Evolutionary conservation across 192 early-diverging fungal genomes (phyloP).

Genomic region (Umbelopsis vinacea): DNA sequence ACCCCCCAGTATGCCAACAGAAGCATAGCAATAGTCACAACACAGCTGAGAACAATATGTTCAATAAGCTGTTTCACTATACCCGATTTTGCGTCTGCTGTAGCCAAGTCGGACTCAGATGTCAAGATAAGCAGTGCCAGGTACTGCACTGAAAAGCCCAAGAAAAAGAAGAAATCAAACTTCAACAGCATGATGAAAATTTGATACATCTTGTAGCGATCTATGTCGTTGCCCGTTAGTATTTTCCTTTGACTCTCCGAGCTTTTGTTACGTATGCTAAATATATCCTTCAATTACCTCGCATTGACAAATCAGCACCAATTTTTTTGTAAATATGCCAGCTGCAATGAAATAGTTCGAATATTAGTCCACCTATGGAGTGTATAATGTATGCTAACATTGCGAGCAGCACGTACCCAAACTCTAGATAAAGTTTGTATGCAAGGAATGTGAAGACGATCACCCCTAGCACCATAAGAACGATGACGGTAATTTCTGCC

Average conservation of each 20-base stretch:
- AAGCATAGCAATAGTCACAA: constrained; percentile 52
- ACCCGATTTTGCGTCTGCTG: constrained; percentile 23
- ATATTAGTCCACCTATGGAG: neutral
- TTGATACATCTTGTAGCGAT: constrained; percentile 77
- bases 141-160: constrained; percentile 77
- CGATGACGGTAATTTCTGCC: constrained; percentile 61
- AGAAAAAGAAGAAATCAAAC: constrained; percentile 81
- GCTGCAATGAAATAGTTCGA: neutral
- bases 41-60: constrained; percentile 52
- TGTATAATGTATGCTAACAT: neutral
- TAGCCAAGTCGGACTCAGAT: constrained; percentile 19
- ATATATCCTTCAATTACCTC: constrained; percentile 45
- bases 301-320: constrained; percentile 76
- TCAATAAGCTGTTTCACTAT: constrained; percentile 42
- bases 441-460: constrained; percentile 54
- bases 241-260: neutral
- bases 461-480: constrained; percentile 55
- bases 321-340: constrained; percentile 87
- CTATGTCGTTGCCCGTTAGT: constrained; percentile 27
- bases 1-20: constrained; percentile 60
- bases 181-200: constrained; percentile 83
- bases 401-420: constrained; percentile 48
- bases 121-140: constrained; percentile 66
- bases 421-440: constrained; percentile 76
- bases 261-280: neutral